Base-by-base conservation (phyloP, 2,329 filamentous ascomycete species). In the Cephalotrichum gorgonifer region DNA sequence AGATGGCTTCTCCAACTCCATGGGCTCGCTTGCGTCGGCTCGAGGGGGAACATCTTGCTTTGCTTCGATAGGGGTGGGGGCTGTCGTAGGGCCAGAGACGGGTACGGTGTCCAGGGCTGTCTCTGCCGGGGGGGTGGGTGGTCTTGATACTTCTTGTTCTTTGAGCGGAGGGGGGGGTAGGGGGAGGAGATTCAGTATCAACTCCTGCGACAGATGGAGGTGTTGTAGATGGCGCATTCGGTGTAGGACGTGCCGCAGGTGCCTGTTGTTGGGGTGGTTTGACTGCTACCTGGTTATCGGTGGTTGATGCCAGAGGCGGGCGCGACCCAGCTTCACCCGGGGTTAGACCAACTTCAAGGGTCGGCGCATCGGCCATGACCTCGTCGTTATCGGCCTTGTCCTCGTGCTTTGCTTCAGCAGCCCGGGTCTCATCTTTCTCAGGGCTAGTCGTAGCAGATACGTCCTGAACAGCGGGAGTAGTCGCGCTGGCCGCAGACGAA, bases 361-460 rank as follows among this genome's bases (percentile, higher is more conserved):
- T 52, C 22, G 31, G 46, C 41, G 31, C 45, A 17, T 43, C 39
- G 6, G 31, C 12, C 28, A 47, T 43, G 9, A 43, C 39, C 9
- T 26, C 42, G 23, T 52, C 52, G 15, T 51, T 44, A 5, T 43
- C 17, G 14, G 47, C 49, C 8, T 17, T 26, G 6, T 22, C 27
- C 4, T 53, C 50, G 5, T n/a, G 30, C 7, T 47, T 46, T 31
- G 49, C 50, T 12, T 23, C n/a, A 14, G 48, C 27, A 4, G 50
- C 47, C 44, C 52, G 47, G 12, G 30, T 74, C 44, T 88, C 84
- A 8, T 48, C 46, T 49, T 84, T 78, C 49, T 85, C 85, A 1
- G 85, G 82, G 56, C 85, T 89, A 2, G 86, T 89, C 55, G 85
- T 82, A 1, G 85, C 79, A 2, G 86, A 89, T 6, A 74, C 76